Evolutionary conservation across 345 rosid genomes (phyloP).

Genomic region (Excoecaria agallocha): DNA sequence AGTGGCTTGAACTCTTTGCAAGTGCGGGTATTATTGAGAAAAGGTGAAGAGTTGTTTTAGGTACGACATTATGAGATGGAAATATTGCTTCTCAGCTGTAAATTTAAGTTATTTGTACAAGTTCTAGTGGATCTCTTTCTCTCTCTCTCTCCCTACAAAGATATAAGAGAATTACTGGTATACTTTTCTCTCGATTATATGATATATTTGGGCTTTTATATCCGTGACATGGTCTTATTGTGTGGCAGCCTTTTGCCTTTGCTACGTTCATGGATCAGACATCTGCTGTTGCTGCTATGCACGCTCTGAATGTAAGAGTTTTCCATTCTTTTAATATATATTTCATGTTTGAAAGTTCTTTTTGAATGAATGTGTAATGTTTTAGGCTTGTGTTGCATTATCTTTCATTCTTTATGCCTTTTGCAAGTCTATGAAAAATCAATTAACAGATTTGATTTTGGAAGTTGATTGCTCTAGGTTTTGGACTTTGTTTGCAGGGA

Average conservation of each 20-base stretch:
- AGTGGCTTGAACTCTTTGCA: not conserved
- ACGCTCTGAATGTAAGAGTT: constrained; percentile 64
- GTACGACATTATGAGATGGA: not conserved
- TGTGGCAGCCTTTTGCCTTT: constrained; percentile 77
- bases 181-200: not conserved
- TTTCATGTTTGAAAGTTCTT: not conserved
- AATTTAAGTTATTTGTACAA: not conserved
- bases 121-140: not conserved
- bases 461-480: constrained; percentile 13
- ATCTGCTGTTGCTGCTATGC: constrained; percentile 71
- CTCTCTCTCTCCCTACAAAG: not conserved
- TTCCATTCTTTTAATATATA: not conserved
- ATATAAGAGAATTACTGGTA: not conserved
- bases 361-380: not conserved
- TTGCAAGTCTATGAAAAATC: not conserved
- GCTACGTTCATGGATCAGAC: constrained; percentile 71
- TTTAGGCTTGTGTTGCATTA: not conserved
- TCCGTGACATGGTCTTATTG: constrained; percentile 18
- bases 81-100: not conserved
- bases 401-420: constrained; percentile 1
- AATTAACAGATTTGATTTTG: not conserved
- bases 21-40: not conserved
- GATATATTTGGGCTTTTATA: constrained; percentile 1
- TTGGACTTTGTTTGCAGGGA: constrained; percentile 49
- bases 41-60: not conserved